Base-by-base conservation (phyloP, 352 stramenopile species). In the Phytophthora sp. region DNA sequence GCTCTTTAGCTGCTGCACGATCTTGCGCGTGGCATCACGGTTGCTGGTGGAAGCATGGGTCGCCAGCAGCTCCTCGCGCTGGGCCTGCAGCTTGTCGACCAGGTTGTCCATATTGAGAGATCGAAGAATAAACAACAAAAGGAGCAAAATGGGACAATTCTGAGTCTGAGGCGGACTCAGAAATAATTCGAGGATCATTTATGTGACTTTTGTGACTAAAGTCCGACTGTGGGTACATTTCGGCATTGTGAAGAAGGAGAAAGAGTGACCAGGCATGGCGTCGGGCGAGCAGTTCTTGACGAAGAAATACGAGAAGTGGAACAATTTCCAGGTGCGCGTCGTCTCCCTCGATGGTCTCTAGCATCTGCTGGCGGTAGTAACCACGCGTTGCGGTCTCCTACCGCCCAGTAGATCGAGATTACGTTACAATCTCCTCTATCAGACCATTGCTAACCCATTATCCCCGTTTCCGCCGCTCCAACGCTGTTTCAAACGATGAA, bases 281-380 rank as follows among this genome's bases (percentile, higher is more conserved):
- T 67, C 79, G 45, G 66, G 74, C 53, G 86, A 94, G 52, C 52
- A 93, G 54, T 95, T 81, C 67, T 74, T 95, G 65, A 91, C 69
- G 74, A 89, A 95, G 72, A 95, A 90, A 52, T 95, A 95, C 72
- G 80, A 92, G 75, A 95, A 94, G 66, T 95, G 87, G 87, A 84
- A 91, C 71, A 85, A 93, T 54, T 94, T 95, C 53, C 79, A 88
- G 77, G 86, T 93, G 38, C 30, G 67, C 49, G 18, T 18, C 26
- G 13, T 41, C 30, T 5, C 38, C 33, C 24, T 39, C 31, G 5
- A 20, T 21, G 11, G 53, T 6, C 58, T 26, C 4, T 21, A 5
- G n/a, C 8, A 54, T 44, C 9, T 52, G 16, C n/a, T 41, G 9
- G 35, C 6, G 27, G 20, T 18, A 46, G 31, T 16, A 24, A 2